Percentiles rank a stretch among this genome's conserved stretches.
Conservation (phyloP, 768 basidiomycete genomes). For the Pulveroboletus ravenelii region DNA sequence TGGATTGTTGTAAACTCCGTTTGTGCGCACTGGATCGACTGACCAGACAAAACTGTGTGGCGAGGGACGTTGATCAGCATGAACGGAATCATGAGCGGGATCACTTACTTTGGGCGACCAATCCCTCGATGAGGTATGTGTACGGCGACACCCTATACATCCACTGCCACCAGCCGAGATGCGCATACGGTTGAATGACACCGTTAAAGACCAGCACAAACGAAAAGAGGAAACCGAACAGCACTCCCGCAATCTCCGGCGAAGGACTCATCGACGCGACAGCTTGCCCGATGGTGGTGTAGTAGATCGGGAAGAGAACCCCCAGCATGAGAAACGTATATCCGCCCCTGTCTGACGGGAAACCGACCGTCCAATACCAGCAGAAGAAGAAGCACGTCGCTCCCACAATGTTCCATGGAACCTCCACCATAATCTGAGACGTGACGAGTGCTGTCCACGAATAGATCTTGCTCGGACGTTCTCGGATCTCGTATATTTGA, state of each 20-base stretch:
- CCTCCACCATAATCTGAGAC: conserved; percentile 50
- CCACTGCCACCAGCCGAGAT: conserved; percentile 71
- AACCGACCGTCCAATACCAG: conserved; percentile 72
- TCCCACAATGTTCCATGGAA: conserved; percentile 59
- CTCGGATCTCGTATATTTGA: conserved; percentile 61
- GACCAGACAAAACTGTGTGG: conserved; percentile 41
- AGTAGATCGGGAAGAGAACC: conserved; percentile 55
- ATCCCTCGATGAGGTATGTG: conserved; percentile 52
- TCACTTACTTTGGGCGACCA: conserved; percentile 43
- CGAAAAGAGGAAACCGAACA: conserved; percentile 56
- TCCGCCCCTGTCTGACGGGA: conserved; percentile 48
- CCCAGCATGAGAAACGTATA: conserved; percentile 54
- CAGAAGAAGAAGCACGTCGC: conserved; percentile 56
- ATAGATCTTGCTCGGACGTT: conserved; percentile 62
- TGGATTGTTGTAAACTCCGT: conserved; percentile 57
- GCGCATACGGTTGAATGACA: conserved; percentile 58
- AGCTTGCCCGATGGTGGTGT: conserved; percentile 56
- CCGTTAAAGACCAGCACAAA: conserved; percentile 65
- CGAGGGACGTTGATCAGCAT: background rate
- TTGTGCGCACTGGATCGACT: conserved; percentile 49
- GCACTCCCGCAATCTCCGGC: conserved; percentile 53
- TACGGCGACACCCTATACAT: conserved; percentile 57
- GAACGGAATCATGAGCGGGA: too few relatives aligned
- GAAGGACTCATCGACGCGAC: conserved; percentile 59
- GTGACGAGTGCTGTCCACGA: conserved; percentile 57